A percentile compares a stretch with the other conserved stretches of the same genome.
Evolutionary conservation across 768 basidiomycete genomes (phyloP).

Genomic region (Phlebiopsis gigantea): DNA sequence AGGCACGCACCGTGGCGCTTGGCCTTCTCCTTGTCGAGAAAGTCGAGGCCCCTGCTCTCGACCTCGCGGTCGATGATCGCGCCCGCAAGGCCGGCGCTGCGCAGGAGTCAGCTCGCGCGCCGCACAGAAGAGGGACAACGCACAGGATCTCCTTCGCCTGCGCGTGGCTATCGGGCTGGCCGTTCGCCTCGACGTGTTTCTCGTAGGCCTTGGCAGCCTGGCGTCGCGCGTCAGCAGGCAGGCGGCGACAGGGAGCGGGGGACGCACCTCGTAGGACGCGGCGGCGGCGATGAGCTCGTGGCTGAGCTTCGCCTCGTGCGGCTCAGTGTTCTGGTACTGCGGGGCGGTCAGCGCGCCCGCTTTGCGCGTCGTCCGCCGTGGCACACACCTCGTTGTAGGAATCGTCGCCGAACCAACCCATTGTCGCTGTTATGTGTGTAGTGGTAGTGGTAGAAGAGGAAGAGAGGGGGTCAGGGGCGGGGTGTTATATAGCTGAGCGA

Average conservation of each 20-base stretch:
- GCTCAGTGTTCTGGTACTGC: constrained; percentile 13
- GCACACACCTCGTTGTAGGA: constrained; percentile 37
- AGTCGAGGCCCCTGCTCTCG: constrained; percentile 46
- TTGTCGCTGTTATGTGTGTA: constrained; percentile 21
- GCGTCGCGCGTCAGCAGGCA: background rate
- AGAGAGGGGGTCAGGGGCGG: too few species aligned
- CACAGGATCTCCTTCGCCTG: constrained; percentile 54
- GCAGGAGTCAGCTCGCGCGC: background rate
- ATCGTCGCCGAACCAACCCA: constrained; percentile 39
- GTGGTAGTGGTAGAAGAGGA: constrained; percentile 13
- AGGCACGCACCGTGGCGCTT: constrained; percentile 30
- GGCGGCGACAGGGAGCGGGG: background rate
- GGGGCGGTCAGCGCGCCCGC: background rate
- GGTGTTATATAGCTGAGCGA: constrained; percentile 1
- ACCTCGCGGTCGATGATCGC: constrained; percentile 46
- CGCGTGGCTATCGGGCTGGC: constrained; percentile 43
- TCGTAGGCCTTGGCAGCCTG: constrained; percentile 59
- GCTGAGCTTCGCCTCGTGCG: constrained; percentile 52
- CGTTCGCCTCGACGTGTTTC: constrained; percentile 44
- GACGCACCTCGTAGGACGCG: constrained; percentile 46
- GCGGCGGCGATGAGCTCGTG: constrained; percentile 68
- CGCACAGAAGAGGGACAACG: background rate
- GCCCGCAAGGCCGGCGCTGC: constrained; percentile 49
- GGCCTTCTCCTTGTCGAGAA: constrained; percentile 37
- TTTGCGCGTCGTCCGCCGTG: background rate